phyloP scores from a whole-genome alignment of 176 grass and related monocot genomes.

The Rhynchospora tenuis region DNA sequence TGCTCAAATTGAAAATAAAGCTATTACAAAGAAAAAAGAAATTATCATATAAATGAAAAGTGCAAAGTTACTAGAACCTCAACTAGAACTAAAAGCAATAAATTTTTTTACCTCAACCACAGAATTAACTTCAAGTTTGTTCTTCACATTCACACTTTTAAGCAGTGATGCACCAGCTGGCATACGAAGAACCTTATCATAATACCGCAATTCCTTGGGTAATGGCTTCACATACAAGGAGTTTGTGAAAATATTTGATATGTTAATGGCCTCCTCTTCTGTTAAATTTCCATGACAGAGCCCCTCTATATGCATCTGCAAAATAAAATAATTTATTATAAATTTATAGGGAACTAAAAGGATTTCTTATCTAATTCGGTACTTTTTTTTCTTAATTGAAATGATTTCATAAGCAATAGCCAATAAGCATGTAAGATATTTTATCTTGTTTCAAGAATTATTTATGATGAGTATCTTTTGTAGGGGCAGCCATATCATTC shows the following conservation, averaged over 20 bases:
- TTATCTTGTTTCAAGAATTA: background rate
- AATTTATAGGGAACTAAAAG: background rate
- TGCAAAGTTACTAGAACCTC: background rate
- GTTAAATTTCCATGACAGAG: constrained; percentile 94
- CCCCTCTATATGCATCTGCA: constrained; percentile 89
- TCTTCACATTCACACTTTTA: constrained; percentile 67
- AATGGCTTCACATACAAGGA: constrained; percentile 50
- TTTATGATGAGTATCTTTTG: constrained; percentile 13
- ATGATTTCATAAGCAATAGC: background rate
- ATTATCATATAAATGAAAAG: background rate
- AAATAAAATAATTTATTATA: background rate
- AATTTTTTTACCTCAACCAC: constrained; percentile 65
- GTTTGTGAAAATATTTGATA: constrained; percentile 71
- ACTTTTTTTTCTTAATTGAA: background rate
- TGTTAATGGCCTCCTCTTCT: constrained; percentile 61
- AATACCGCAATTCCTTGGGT: constrained; percentile 41
- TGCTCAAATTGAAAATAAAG: constrained; percentile 93
- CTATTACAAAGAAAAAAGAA: constrained; percentile 33
- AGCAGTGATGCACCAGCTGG: constrained; percentile 46
- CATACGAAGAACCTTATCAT: constrained; percentile 58
- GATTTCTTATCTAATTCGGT: too few species aligned
- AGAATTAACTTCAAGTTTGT: constrained; percentile 88
- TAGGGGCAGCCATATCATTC: constrained; percentile 3
- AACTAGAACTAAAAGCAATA: background rate
- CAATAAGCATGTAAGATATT: background rate